Percentiles rank a stretch among this genome's conserved stretches.
Conservation (phyloP, 148 eudicot genomes). For the Euryodendron excelsum region DNA sequence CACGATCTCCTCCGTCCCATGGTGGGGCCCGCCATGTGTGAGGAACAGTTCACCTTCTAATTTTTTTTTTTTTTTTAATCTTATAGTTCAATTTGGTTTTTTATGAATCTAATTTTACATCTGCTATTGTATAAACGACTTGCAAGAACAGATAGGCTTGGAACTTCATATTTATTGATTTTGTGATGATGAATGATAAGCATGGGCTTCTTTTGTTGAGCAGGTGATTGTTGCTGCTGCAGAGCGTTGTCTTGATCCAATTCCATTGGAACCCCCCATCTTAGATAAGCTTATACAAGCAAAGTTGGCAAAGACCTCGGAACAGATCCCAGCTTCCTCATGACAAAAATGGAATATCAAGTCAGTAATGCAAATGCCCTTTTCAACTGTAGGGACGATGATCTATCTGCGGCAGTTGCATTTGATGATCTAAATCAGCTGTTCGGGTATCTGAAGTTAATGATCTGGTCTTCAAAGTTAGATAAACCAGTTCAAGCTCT, state of each 20-base stretch:
- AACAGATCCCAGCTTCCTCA: constrained; percentile 33
- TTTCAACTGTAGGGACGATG: background rate
- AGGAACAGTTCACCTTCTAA: no score
- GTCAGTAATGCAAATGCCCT: background rate
- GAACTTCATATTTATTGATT: background rate
- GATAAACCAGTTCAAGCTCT: background rate
- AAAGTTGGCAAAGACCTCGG: constrained; percentile 67
- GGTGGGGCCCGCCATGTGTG: no score
- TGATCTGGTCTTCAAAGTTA: no score
- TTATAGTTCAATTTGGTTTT: background rate
- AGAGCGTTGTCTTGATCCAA: constrained; percentile 90
- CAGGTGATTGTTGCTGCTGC: constrained; percentile 86
- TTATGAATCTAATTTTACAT: background rate
- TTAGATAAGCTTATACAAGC: constrained; percentile 83
- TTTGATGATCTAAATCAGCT: background rate
- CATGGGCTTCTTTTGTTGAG: constrained; percentile 14
- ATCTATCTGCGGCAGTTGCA: background rate
- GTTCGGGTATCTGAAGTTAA: background rate
- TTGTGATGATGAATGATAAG: background rate
- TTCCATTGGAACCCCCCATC: constrained; percentile 75
- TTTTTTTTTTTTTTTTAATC: no score
- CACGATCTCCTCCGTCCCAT: no score
- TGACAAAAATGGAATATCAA: constrained; percentile 2
- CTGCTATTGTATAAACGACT: no score
- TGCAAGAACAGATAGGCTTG: background rate